These are phyloP conservation scores for Cyberlindnera veronae DNA, from an alignment of 805 yeast genomes.

Conservation along the genomic window DNA sequence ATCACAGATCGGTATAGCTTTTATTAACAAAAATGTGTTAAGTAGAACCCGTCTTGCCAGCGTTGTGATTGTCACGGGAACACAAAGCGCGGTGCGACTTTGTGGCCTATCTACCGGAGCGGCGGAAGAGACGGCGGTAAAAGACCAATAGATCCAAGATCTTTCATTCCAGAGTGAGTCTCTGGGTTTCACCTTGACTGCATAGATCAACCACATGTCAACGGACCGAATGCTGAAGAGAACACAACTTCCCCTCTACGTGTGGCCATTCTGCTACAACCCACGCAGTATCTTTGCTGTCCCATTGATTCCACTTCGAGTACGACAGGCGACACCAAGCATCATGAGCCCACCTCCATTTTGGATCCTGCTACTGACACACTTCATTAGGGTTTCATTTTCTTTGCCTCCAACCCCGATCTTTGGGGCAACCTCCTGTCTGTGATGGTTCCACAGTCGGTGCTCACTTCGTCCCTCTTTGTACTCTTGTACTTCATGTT, in stretches of 20 bases:
- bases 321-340: neutral
- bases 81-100: too few relatives aligned
- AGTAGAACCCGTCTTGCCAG: too few relatives aligned
- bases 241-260: neutral
- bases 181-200: neutral
- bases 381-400: constrained; percentile 5
- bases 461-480: constrained; percentile 6
- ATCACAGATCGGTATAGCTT: too few relatives aligned
- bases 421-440: constrained; percentile 11
- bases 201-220: neutral
- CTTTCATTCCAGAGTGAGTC: too few relatives aligned
- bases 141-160: neutral
- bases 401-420: constrained; percentile 7
- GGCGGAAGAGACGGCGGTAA: neutral
- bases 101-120: too few relatives aligned
- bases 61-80: too few relatives aligned
- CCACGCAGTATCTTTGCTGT: constrained; percentile 7
- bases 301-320: constrained; percentile 2
- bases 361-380: neutral
- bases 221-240: neutral
- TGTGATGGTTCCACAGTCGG: constrained; percentile 6
- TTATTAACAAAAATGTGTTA: too few relatives aligned
- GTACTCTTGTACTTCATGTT: constrained; percentile 4
- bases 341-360: neutral
- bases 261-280: constrained; percentile 3